phyloP scores from a whole-genome alignment of 2,329 filamentous ascomycete species.

The Pestalotiopsis fici region DNA sequence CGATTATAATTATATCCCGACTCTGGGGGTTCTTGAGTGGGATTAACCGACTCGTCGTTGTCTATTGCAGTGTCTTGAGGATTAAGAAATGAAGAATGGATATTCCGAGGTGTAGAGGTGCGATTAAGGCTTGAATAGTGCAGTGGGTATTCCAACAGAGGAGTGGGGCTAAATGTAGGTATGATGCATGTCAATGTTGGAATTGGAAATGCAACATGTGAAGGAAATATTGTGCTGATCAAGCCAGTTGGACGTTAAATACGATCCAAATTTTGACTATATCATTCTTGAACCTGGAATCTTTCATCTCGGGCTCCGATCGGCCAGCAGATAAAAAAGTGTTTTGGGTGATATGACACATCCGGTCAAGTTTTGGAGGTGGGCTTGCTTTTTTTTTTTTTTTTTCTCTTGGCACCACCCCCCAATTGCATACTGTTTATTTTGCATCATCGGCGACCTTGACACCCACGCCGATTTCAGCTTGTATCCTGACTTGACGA shows the following conservation, averaged over 20 bases:
- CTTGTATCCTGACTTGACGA: not conserved
- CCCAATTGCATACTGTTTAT: not conserved
- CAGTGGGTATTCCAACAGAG: not conserved
- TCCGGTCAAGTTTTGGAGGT: not conserved
- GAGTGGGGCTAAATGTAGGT: not conserved
- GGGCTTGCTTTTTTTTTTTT: not conserved
- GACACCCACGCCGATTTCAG: not conserved
- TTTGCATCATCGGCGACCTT: not conserved
- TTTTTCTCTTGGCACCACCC: not conserved
- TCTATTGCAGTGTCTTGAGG: too few relatives aligned
- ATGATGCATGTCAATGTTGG: not conserved
- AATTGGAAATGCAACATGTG: not conserved
- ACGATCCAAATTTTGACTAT: not conserved
- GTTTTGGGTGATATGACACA: not conserved
- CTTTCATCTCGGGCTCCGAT: not conserved
- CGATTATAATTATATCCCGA: too few relatives aligned
- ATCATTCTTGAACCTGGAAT: not conserved
- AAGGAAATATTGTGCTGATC: not conserved
- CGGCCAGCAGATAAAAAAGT: not conserved
- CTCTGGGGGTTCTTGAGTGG: too few relatives aligned
- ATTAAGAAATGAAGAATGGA: not conserved
- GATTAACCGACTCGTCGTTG: too few relatives aligned
- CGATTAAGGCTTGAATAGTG: not conserved
- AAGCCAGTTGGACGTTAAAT: too few relatives aligned
- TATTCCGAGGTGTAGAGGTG: not conserved